Conservation (phyloP, 2,329 filamentous ascomycete species). For the Ambrosiella beaveri region DNA sequence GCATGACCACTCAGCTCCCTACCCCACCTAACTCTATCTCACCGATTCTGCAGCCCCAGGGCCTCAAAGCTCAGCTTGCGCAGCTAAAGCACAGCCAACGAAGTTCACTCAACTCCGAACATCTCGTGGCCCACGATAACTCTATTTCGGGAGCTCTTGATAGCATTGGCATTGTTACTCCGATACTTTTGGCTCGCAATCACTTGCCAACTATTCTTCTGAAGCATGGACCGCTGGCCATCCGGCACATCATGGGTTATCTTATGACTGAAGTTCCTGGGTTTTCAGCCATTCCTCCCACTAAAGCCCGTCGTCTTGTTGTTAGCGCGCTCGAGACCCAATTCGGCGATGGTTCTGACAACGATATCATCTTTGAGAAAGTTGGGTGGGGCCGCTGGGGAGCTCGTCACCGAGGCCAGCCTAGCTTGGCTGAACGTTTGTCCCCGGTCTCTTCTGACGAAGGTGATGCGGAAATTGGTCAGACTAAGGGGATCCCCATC, state of each 20-base stretch:
- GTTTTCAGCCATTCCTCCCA: slow-evolving; percentile 73
- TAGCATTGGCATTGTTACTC: slow-evolving; percentile 66
- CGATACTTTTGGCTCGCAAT: slow-evolving; percentile 68
- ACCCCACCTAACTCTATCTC: slow-evolving; percentile 95
- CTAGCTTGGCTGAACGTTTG: slow-evolving; percentile 24
- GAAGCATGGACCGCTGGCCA: slow-evolving; percentile 76
- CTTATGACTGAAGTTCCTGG: slow-evolving; percentile 85
- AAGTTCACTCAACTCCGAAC: slow-evolving; percentile 52
- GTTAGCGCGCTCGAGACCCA: slow-evolving; percentile 83
- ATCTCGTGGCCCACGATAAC: slow-evolving; percentile 15
- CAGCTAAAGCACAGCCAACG: slow-evolving; percentile 40
- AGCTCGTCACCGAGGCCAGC: slow-evolving; percentile 55
- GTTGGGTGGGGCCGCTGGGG: slow-evolving; percentile 97
- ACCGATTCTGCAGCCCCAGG: slow-evolving; percentile 67
- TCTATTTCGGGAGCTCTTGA: slow-evolving; percentile 39
- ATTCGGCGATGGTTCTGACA: slow-evolving; percentile 33
- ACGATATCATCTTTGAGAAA: slow-evolving; percentile 77
- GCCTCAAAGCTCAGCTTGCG: slow-evolving; percentile 51
- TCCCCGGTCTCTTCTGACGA: slow-evolving; percentile 19
- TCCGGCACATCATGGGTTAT: slow-evolving; percentile 89
- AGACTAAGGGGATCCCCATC: slow-evolving; percentile 38
- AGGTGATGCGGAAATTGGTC: slow-evolving; percentile 26
- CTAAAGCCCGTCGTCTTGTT: slow-evolving; percentile 78
- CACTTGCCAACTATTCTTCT: slow-evolving; percentile 83
- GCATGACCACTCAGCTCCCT: slow-evolving; percentile 48